Evolutionary conservation across 441 rosid genomes (phyloP).

Genomic region (Eutrema salsugineum): DNA sequence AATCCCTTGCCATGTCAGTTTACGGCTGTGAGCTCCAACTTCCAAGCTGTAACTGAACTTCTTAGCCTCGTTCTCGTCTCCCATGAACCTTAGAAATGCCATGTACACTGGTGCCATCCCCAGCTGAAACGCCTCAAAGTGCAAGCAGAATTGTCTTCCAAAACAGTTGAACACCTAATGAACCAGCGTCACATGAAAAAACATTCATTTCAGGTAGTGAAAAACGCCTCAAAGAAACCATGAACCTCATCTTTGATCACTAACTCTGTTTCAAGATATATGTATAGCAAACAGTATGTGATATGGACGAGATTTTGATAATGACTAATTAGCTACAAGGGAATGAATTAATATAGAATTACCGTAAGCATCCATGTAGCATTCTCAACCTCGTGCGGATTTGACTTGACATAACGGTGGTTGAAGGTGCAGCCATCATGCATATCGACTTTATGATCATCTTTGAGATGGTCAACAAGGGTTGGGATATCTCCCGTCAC

Average conservation of each 20-base stretch:
- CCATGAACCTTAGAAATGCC: constrained; percentile 87
- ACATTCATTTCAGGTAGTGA: background rate
- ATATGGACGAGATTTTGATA: background rate
- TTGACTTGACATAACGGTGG: constrained; percentile 79
- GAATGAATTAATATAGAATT: constrained; percentile 4
- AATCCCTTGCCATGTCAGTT: constrained; percentile 79
- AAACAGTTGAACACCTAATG: constrained; percentile 87
- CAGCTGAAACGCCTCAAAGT: constrained; percentile 82
- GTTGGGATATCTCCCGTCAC: constrained; percentile 66
- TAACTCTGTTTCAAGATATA: background rate
- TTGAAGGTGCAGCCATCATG: constrained; percentile 83
- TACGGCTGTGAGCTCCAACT: constrained; percentile 74
- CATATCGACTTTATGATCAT: constrained; percentile 90
- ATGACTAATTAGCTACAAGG: background rate
- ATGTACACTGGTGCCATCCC: constrained; percentile 80
- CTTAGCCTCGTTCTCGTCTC: constrained; percentile 71
- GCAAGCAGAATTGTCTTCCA: constrained; percentile 79
- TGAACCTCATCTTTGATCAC: background rate
- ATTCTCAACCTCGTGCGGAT: constrained; percentile 79
- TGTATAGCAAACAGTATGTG: background rate
- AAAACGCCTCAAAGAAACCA: background rate
- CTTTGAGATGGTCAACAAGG: constrained; percentile 68
- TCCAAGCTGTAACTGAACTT: constrained; percentile 76
- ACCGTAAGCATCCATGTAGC: constrained; percentile 96
- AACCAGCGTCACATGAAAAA: background rate